Percentiles rank a stretch among this genome's conserved stretches.
These are phyloP conservation scores for Dactylellina parvicollis DNA, from an alignment of 2,329 filamentous ascomycete species.

Conservation along the genomic window DNA sequence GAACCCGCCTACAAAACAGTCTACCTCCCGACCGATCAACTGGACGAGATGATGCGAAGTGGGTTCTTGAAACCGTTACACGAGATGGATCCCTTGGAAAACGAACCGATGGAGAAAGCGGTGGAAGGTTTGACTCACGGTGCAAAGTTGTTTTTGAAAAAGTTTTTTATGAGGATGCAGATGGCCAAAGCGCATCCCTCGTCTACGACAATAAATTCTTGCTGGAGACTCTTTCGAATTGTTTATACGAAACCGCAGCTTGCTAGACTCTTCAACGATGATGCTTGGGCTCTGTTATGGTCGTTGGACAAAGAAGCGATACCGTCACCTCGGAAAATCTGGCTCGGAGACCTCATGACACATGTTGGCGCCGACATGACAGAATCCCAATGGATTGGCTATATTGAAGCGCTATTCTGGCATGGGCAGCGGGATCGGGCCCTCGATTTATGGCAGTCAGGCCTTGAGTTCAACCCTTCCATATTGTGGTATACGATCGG, in stretches of 20 bases:
- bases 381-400: slow-evolving; percentile 45
- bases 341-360: slow-evolving; percentile 47
- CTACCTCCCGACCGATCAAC: slow-evolving; percentile 37
- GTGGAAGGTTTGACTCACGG: slow-evolving; percentile 6
- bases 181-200: slow-evolving; percentile 38
- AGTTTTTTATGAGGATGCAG: slow-evolving; percentile 49
- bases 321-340: slow-evolving; percentile 32
- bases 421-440: slow-evolving; percentile 41
- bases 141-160: slow-evolving; percentile 38
- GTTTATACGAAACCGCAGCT: slow-evolving; percentile 22
- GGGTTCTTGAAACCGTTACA: slow-evolving; percentile 45
- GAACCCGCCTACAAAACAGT: slow-evolving; percentile 46
- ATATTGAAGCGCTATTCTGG: slow-evolving; percentile 51
- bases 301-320: slow-evolving; percentile 29
- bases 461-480: slow-evolving; percentile 27
- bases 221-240: slow-evolving; percentile 36
- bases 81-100: slow-evolving; percentile 32
- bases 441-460: slow-evolving; percentile 35
- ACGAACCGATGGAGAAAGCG: slow-evolving; percentile 12
- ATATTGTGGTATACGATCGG: slow-evolving; percentile 41
- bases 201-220: slow-evolving; percentile 12
- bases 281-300: slow-evolving; percentile 44
- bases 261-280: slow-evolving; percentile 38
- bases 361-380: slow-evolving; percentile 24
- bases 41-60: slow-evolving; percentile 41